Evolutionary conservation across 2,329 filamentous ascomycete genomes (phyloP).

Genomic region (Colletotrichum sp.): DNA sequence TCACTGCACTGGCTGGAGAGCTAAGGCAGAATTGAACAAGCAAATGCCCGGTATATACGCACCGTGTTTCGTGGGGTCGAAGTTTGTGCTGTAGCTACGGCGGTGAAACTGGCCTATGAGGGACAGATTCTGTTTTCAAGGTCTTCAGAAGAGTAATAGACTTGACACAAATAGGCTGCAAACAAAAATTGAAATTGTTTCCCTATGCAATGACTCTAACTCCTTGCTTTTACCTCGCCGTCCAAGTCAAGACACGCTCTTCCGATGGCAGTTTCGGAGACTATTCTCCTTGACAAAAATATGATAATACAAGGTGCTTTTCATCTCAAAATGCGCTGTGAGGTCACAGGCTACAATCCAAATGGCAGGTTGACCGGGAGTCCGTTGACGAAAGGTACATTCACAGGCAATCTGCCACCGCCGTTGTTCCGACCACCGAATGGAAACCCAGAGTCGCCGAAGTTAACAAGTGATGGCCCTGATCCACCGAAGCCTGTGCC

Average conservation of each 20-base stretch:
- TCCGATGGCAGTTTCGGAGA: not conserved
- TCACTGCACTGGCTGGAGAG: constrained; percentile 61
- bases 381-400: not conserved
- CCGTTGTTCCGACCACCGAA: not conserved
- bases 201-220: not conserved
- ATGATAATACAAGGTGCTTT: not conserved
- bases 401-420: constrained; percentile 2
- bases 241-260: not conserved
- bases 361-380: constrained; percentile 9
- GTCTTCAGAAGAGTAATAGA: not conserved
- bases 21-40: constrained; percentile 56
- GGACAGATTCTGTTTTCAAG: not conserved
- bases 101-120: not conserved
- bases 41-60: constrained; percentile 53
- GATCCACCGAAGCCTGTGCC: not conserved
- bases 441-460: not conserved
- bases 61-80: constrained; percentile 55
- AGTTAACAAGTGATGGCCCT: not conserved
- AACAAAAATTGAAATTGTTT: not conserved
- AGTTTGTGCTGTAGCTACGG: constrained; percentile 14
- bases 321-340: not conserved
- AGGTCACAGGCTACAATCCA: not conserved
- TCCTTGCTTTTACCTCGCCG: not conserved
- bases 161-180: not conserved
- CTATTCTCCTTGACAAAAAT: not conserved